A percentile compares a stretch with the other conserved stretches of the same genome.
These are phyloP conservation scores for Melanomma pulvis-pyrius DNA, from an alignment of 495 filamentous ascomycete genomes.

Conservation along the genomic window DNA sequence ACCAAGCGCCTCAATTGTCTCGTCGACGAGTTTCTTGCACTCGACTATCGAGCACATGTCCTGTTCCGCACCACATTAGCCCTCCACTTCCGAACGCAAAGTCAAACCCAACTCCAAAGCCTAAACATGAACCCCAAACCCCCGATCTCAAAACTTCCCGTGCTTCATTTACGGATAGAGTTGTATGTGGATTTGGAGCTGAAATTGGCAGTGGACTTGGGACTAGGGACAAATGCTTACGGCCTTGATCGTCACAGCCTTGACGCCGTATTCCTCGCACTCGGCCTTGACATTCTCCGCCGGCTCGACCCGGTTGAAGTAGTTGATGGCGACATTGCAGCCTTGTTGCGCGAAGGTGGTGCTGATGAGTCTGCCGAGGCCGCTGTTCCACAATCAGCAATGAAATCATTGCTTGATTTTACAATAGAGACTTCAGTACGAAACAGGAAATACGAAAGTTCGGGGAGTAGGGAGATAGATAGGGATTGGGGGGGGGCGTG, in stretches of 20 bases:
- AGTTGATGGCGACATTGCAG: constrained; percentile 72
- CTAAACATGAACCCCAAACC: too few species aligned
- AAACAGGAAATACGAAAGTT: not conserved
- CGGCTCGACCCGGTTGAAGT: constrained; percentile 55
- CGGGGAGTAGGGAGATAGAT: not conserved
- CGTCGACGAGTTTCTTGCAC: constrained; percentile 57
- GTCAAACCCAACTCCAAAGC: too few species aligned
- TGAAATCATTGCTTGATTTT: not conserved
- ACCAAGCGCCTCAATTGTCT: constrained; percentile 61
- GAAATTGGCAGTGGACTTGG: too few species aligned
- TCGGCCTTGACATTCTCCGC: constrained; percentile 60
- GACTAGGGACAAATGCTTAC: constrained; percentile 46
- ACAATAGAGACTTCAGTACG: not conserved
- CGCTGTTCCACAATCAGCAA: constrained; percentile 46
- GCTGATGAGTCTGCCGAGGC: constrained; percentile 65
- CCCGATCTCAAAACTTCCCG: too few species aligned
- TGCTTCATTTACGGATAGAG: too few species aligned
- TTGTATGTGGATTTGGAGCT: too few species aligned
- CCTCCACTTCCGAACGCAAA: too few species aligned
- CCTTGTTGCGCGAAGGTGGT: constrained; percentile 69
- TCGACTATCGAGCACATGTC: constrained; percentile 62
- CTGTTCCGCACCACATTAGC: constrained; percentile 44
- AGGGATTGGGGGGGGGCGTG: not conserved
- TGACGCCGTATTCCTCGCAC: constrained; percentile 57
- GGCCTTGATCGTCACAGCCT: constrained; percentile 60